phyloP scores from a whole-genome alignment of 257 asterid species.

The Solanum phureja region DNA sequence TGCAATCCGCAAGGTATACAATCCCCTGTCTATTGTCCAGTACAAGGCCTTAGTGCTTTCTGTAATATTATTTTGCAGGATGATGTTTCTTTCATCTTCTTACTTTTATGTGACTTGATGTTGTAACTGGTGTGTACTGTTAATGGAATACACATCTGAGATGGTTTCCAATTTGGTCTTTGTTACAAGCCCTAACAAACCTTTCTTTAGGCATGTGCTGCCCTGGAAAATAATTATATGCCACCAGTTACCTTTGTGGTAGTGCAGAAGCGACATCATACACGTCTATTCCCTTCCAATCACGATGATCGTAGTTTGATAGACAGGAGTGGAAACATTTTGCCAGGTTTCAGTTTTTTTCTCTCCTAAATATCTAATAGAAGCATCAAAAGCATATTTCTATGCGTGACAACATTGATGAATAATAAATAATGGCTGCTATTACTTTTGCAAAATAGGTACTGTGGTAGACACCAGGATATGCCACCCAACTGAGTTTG shows the following conservation, averaged over 20 bases:
- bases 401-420: background rate
- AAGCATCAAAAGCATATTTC: background rate
- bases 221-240: constrained; percentile 34
- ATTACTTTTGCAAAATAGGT: constrained; percentile 25
- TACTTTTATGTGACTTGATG: background rate
- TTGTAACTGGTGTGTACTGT: background rate
- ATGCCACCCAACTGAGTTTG: constrained; percentile 75
- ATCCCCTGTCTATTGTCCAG: background rate
- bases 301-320: constrained; percentile 32
- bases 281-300: constrained; percentile 58
- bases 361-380: no score
- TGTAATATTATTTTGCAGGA: background rate
- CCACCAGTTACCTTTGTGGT: constrained; percentile 71
- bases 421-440: background rate
- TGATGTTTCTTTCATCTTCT: background rate
- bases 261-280: constrained; percentile 92
- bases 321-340: constrained; percentile 82
- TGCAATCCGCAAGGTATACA: constrained; percentile 53
- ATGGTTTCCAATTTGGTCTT: background rate
- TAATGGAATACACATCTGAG: background rate
- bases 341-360: constrained; percentile 43
- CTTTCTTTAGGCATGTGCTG: constrained; percentile 52
- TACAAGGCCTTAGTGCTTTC: background rate
- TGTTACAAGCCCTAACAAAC: background rate
- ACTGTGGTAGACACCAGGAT: constrained; percentile 73